Conservation (phyloP, 1,284 basidiomycete genomes). For the Leccinum pallidistipes region DNA sequence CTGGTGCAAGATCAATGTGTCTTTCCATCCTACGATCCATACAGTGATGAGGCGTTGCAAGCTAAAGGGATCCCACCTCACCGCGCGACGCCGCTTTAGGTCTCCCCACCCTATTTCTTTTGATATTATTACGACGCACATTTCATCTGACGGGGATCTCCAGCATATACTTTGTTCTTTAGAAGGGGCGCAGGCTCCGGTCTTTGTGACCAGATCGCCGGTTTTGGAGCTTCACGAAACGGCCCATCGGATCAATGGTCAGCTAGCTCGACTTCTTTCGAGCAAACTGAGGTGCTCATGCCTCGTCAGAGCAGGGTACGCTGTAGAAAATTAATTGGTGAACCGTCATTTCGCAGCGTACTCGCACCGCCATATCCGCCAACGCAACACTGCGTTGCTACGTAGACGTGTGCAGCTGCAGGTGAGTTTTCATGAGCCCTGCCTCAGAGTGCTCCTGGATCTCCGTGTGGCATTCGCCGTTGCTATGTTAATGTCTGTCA, state of each 20-base stretch:
- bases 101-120: background rate
- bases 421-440: conserved; percentile 1
- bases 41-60: background rate
- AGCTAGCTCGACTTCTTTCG: background rate
- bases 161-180: background rate
- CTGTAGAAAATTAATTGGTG: background rate
- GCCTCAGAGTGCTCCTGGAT: background rate
- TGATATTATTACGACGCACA: background rate
- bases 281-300: background rate
- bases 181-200: background rate
- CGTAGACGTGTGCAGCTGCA: background rate
- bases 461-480: background rate
- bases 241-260: background rate
- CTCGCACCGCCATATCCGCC: background rate
- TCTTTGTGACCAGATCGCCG: background rate
- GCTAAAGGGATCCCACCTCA: background rate
- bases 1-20: background rate
- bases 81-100: background rate
- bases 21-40: background rate
- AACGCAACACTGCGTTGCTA: background rate
- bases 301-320: background rate
- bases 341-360: background rate
- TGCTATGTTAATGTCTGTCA: background rate
- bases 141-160: background rate
- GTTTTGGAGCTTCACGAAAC: background rate